Percentiles rank a stretch among this genome's conserved stretches.
Conservation (phyloP, 352 stramenopile genomes). For the Phytopythium boreale region DNA sequence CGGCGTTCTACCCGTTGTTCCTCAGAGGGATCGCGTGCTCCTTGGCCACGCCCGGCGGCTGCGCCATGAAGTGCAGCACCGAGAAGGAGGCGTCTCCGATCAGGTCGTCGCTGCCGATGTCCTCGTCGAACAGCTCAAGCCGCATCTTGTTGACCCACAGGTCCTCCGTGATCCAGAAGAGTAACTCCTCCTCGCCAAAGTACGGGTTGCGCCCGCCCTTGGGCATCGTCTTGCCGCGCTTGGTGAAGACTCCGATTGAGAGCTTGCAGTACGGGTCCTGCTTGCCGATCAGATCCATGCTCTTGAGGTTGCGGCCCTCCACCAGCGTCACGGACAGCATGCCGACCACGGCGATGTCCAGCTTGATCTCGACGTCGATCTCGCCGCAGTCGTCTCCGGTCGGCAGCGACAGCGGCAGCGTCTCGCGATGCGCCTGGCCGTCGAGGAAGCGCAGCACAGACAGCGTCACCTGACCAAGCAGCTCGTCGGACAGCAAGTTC, state of each 20-base stretch:
- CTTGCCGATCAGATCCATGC: slow-evolving; percentile 88
- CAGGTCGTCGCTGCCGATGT: slow-evolving; percentile 88
- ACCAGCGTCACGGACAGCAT: slow-evolving; percentile 86
- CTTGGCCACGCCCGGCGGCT: slow-evolving; percentile 20
- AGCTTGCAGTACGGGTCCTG: slow-evolving; percentile 91
- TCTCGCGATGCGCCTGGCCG: slow-evolving; percentile 48
- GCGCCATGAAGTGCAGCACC: slow-evolving; percentile 72
- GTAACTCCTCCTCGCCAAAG: slow-evolving; percentile 89
- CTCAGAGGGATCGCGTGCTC: slow-evolving; percentile 60
- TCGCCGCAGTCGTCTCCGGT: slow-evolving; percentile 34
- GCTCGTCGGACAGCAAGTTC: slow-evolving; percentile 83
- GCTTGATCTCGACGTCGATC: slow-evolving; percentile 66
- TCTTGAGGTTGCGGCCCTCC: slow-evolving; percentile 88
- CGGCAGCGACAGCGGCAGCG: slow-evolving; percentile 54
- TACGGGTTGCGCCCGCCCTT: slow-evolving; percentile 88
- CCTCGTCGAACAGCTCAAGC: slow-evolving; percentile 82
- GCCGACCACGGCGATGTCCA: slow-evolving; percentile 74
- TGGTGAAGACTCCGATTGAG: slow-evolving; percentile 57
- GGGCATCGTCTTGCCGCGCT: slow-evolving; percentile 69
- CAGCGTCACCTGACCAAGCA: slow-evolving; percentile 67
- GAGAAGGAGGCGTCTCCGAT: slow-evolving; percentile 80
- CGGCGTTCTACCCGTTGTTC: slow-evolving; percentile 63
- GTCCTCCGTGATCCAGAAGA: slow-evolving; percentile 91
- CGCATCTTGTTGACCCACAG: slow-evolving; percentile 83
- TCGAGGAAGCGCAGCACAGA: slow-evolving; percentile 83